Base-by-base conservation (phyloP, 179 eudicot genomes). In the Dionaea muscipula region DNA sequence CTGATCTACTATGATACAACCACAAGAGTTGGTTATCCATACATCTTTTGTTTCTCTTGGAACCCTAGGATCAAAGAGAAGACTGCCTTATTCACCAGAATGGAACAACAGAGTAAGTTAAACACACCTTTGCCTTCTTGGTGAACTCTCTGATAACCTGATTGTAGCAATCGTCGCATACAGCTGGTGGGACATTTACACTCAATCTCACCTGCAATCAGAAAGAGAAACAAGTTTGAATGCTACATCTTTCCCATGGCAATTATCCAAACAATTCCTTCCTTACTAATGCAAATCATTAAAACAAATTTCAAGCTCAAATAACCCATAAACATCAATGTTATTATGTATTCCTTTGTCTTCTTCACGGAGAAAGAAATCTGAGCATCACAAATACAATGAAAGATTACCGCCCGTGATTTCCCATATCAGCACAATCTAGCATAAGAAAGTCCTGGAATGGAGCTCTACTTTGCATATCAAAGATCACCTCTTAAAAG, bases 111-210 rank as follows among this genome's bases (percentile, higher is more conserved):
- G 44, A 18, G 59, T n/a, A 6, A 43, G 43, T 17, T 14, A 28
- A 68, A 52, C 45, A 59, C 67, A 90, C 95, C 97, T 86, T 84
- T 5, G 94, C 71, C 26, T 58, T 65, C 78, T 84, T 90, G 61
- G 65, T 73, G 48, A 81, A 65, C 75, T 90, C 90, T 36, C 61
- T 69, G 56, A 90, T 51, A 63, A 90, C 77, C 57, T 61, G 70
- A 59, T 57, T 72, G 73, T 84, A 84, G 53, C 88, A 81, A 71
- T 90, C 94, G 38, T 80, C 82, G 43, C 97, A 90, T 53, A 90
- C 95, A 58, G 52, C 78, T 55, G 70, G 54, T 46, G 97, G 97
- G 70, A 90, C 95, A 69, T 60, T 81, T 40, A 90, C 87, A 56
- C 75, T 84, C 77, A 90, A 71, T 57, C 68, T 74, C 18, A 76